These are phyloP conservation scores for Gossypium bickii DNA, from an alignment of 345 rosid species.

Conservation along the genomic window DNA sequence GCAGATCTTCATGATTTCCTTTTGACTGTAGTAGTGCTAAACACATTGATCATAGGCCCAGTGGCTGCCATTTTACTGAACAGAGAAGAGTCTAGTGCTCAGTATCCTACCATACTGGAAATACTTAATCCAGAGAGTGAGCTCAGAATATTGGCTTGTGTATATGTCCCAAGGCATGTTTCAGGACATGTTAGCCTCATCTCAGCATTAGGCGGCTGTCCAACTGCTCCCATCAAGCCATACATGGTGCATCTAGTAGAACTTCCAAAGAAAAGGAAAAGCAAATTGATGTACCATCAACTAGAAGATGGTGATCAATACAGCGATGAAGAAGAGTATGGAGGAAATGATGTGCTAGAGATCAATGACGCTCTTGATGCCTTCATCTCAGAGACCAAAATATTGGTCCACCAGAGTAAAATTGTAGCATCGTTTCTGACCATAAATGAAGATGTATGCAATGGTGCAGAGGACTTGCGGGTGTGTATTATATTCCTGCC, in stretches of 20 bases:
- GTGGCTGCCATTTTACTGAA: constrained; percentile 39
- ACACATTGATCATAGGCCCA: constrained; percentile 57
- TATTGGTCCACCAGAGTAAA: constrained; percentile 51
- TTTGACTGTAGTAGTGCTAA: constrained; percentile 48
- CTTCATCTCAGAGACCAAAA: constrained; percentile 41
- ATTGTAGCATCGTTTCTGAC: constrained; percentile 46
- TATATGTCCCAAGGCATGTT: constrained; percentile 68
- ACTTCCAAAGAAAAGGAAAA: constrained; percentile 50
- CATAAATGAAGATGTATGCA: constrained; percentile 72
- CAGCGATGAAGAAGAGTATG: constrained; percentile 75
- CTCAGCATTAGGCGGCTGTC: constrained; percentile 48
- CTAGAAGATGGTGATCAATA: constrained; percentile 51
- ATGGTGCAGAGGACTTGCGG: constrained; percentile 62
- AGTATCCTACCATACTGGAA: constrained; percentile 44
- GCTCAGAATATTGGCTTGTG: constrained; percentile 62
- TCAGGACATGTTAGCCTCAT: constrained; percentile 47
- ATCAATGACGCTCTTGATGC: constrained; percentile 68
- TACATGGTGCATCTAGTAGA: constrained; percentile 76
- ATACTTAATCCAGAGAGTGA: constrained; percentile 44
- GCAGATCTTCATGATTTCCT: constrained; percentile 41
- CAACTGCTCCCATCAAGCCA: constrained; percentile 38
- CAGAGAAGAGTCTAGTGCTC: constrained; percentile 36
- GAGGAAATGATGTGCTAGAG: constrained; percentile 69
- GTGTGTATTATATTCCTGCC: constrained; percentile 64
- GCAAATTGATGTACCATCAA: constrained; percentile 56